Evolutionary conservation across 192 early-diverging fungal species (phyloP), one percentile per base, ranked within the genome.

Genomic region (Entomortierella parvispora): DNA sequence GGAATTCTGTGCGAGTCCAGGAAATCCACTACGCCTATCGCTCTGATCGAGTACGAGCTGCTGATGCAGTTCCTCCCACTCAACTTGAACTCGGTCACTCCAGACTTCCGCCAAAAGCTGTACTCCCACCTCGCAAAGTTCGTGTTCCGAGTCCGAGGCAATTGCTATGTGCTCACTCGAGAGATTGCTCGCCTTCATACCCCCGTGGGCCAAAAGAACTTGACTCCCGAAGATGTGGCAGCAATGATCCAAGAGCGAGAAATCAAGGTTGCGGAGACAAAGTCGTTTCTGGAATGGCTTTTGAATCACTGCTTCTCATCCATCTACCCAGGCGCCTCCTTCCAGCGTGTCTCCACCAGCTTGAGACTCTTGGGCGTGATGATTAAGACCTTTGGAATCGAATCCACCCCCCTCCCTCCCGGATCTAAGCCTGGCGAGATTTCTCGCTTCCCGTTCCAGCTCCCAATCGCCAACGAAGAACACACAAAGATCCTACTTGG

Each of bases 71-170:
- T 93, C 46, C 74, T 97, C 26, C 82, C 84, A 0, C 86, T 89
- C 17, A 94, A 93, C 61, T 58, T 89, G 50, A 91, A 89, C 43
- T 87, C 85, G 17, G 90, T 90, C 23, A 89, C 89, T 23, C 90
- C 93, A 0, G 94, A 95, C 42, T 95, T 94, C 78, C 87, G 95
- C 12, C 93, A 95, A 79, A 88, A 88, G 59, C 80, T 94, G 46
- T 83, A 81, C 37, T 84, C 85, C 14, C 80, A 88, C 47, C 57
- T 91, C 31, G 86, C 85, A 8, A 83, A 87, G 47, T 71, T 94
- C 29, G 82, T 91, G 31, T 75, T 82, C 14, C 83, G 90, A n/a
- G 80, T 94, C 56, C 80, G 82, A 29, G 84, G 84, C 5, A 88
- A 84, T 48, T 33, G 81, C 25, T 86, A 82, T 46, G 74, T 69